phyloP scores from a whole-genome alignment of 768 basidiomycete genomes.

The Holtermanniella nyarrowii region DNA sequence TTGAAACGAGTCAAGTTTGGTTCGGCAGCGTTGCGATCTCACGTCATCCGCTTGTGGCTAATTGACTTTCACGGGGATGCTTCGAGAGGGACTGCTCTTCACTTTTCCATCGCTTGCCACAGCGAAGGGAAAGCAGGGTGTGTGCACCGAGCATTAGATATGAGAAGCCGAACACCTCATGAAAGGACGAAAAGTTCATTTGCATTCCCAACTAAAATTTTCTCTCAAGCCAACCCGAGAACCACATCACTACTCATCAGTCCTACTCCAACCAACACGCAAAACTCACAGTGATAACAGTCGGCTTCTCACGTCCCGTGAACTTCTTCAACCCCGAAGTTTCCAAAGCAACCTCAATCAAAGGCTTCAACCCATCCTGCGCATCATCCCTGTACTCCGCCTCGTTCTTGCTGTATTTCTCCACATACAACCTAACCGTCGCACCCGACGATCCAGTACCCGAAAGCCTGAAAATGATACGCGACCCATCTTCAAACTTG shows the following conservation, averaged over 20 bases:
- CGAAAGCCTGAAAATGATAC: constrained; percentile 90
- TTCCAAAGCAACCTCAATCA: constrained; percentile 88
- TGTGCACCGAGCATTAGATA: no score
- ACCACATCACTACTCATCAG: neutral
- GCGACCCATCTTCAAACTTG: constrained; percentile 77
- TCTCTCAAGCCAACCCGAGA: no score
- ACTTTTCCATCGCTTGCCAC: no score
- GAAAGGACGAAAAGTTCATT: no score
- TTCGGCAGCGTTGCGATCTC: neutral
- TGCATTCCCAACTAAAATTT: no score
- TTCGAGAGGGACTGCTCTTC: no score
- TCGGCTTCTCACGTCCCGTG: constrained; percentile 78
- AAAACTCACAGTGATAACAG: constrained; percentile 75
- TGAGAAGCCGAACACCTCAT: no score
- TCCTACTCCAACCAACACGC: neutral
- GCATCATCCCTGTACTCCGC: constrained; percentile 48
- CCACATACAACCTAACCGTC: constrained; percentile 91
- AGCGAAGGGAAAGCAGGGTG: no score
- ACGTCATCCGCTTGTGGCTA: no score
- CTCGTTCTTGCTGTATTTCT: constrained; percentile 57
- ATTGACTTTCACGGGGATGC: no score
- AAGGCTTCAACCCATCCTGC: constrained; percentile 79
- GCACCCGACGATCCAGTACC: constrained; percentile 95
- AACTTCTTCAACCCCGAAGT: constrained; percentile 76
- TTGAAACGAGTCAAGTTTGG: no score